Conservation (phyloP, 768 basidiomycete species). For the Brasilioporus rufonigricans region DNA sequence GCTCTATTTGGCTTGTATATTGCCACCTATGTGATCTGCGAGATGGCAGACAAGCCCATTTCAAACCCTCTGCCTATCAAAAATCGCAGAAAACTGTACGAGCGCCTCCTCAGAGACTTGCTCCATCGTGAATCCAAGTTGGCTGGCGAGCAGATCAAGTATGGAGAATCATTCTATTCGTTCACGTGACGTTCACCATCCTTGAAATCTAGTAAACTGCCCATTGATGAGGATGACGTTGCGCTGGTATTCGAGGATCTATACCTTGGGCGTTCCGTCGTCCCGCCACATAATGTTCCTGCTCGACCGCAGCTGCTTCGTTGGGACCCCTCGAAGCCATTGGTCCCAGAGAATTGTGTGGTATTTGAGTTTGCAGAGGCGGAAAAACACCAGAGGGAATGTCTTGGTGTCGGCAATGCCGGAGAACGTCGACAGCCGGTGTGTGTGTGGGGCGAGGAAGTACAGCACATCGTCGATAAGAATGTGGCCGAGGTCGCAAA, state of each 20-base stretch:
- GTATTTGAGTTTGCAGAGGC: constrained; percentile 79
- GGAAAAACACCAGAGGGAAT: constrained; percentile 57
- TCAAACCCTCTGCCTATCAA: constrained; percentile 83
- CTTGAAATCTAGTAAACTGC: constrained; percentile 52
- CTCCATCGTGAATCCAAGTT: constrained; percentile 69
- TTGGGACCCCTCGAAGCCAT: constrained; percentile 69
- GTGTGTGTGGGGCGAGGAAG: constrained; percentile 71
- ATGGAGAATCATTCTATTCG: constrained; percentile 22
- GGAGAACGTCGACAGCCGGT: constrained; percentile 34
- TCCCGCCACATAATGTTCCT: constrained; percentile 78
- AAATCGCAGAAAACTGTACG: constrained; percentile 80
- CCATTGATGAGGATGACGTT: constrained; percentile 82
- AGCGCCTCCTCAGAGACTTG: constrained; percentile 75
- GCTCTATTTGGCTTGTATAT: constrained; percentile 89
- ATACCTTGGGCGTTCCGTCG: constrained; percentile 68
- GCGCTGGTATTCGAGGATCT: constrained; percentile 86
- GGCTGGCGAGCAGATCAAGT: constrained; percentile 60
- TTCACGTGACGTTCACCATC: neutral
- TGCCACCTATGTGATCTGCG: constrained; percentile 85
- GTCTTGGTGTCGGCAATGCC: constrained; percentile 25
- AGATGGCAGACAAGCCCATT: constrained; percentile 81
- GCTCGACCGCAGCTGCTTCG: constrained; percentile 70
- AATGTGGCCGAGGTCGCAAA: constrained; percentile 58
- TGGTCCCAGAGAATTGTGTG: constrained; percentile 80
- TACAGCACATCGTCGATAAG: constrained; percentile 53